These are phyloP conservation scores for Cordyceps pruinosa DNA, from an alignment of 2,329 filamentous ascomycete genomes.

Conservation along the genomic window DNA sequence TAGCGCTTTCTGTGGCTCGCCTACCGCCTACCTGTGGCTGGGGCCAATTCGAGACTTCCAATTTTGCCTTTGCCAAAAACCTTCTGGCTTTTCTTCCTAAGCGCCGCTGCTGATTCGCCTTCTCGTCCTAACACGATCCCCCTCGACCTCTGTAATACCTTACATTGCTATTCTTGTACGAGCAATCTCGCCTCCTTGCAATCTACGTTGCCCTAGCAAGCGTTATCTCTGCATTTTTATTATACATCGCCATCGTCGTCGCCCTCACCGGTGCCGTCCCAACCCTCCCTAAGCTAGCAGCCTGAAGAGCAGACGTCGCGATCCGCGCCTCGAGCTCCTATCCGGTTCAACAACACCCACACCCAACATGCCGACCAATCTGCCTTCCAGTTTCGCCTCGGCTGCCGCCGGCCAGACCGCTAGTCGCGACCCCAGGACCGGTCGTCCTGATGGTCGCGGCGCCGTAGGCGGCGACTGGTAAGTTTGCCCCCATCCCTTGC, in stretches of 20 bases:
- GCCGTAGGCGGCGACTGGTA: conserved; percentile 65
- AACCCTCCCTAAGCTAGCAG: conserved; percentile 5
- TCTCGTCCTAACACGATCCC: conserved; percentile 21
- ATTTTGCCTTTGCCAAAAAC: conserved; percentile 27
- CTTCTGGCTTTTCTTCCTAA: conserved; percentile 27
- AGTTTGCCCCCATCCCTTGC: conserved; percentile 28
- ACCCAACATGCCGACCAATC: conserved; percentile 59
- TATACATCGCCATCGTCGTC: conserved; percentile 6
- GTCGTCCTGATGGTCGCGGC: conserved; percentile 50
- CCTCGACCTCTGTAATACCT: conserved; percentile 17
- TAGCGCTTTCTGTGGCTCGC: conserved; percentile 8
- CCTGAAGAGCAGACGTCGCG: conserved; percentile 9
- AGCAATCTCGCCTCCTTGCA: conserved; percentile 6
- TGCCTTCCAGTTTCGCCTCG: conserved; percentile 78
- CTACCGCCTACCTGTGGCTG: conserved; percentile 8
- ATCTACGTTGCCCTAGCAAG: conserved; percentile 13
- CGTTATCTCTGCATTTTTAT: conserved; percentile 10
- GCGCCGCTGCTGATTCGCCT: conserved; percentile 1
- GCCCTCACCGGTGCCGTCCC: conserved; percentile 7
- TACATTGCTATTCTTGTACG: conserved; percentile 5
- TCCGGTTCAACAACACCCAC: not conserved
- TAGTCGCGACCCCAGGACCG: conserved; percentile 52
- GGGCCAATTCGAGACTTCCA: conserved; percentile 20
- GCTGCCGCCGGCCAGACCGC: conserved; percentile 69
- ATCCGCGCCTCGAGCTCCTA: not conserved